Conservation (phyloP, 1,284 basidiomycete species). For the Boletellus deceptivus region DNA sequence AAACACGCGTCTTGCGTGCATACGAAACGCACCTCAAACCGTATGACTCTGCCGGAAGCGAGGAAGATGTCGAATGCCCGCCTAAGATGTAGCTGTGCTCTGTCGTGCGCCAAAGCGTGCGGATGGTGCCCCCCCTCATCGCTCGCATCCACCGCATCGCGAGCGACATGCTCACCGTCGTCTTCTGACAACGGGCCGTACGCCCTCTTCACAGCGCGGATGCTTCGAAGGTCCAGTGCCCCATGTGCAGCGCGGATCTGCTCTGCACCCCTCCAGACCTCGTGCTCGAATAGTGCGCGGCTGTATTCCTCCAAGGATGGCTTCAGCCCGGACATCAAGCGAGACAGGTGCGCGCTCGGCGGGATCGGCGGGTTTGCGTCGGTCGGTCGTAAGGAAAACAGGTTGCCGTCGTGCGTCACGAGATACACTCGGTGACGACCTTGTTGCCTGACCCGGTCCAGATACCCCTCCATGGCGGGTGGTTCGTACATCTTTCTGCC, state of each 20-base stretch:
- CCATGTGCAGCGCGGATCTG: slow-evolving; percentile 69
- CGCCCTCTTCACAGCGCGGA: slow-evolving; percentile 64
- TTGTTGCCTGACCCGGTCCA: slow-evolving; percentile 66
- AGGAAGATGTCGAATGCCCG: slow-evolving; percentile 79
- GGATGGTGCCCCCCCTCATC: slow-evolving; percentile 70
- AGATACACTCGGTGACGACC: slow-evolving; percentile 66
- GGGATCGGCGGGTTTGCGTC: slow-evolving; percentile 69
- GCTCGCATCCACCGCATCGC: slow-evolving; percentile 50
- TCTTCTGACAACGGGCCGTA: slow-evolving; percentile 34
- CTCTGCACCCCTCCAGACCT: slow-evolving; percentile 58
- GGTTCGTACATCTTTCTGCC: slow-evolving; percentile 65
- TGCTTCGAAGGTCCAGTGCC: slow-evolving; percentile 65
- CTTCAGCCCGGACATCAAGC: slow-evolving; percentile 23
- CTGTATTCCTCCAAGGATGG: slow-evolving; percentile 30
- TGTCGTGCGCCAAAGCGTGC: slow-evolving; percentile 44
- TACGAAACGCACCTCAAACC: slow-evolving; percentile 63
- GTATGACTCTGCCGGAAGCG: slow-evolving; percentile 63
- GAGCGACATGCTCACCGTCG: slow-evolving; percentile 30
- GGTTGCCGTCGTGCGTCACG: slow-evolving; percentile 66
- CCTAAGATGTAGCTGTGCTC: slow-evolving; percentile 51
- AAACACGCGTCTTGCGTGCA: slow-evolving; percentile 2
- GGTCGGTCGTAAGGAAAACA: slow-evolving; percentile 58
- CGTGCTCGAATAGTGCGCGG: slow-evolving; percentile 45
- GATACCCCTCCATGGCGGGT: slow-evolving; percentile 75
- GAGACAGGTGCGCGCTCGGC: slow-evolving; percentile 47